These are phyloP conservation scores for Cyathus striatus DNA, from an alignment of 768 basidiomycete species.

Conservation along the genomic window DNA sequence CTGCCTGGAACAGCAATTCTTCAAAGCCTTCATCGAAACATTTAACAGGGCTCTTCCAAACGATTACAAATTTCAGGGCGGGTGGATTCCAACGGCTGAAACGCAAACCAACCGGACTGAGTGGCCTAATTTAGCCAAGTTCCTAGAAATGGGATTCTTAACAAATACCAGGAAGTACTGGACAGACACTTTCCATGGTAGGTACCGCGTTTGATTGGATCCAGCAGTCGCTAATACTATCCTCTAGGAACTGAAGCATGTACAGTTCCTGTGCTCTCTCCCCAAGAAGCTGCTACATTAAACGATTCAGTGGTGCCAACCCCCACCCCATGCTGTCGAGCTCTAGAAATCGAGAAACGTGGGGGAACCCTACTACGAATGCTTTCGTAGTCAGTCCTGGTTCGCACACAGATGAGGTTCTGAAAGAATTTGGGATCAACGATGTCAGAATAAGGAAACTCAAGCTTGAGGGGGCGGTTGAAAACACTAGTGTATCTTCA, in stretches of 20 bases:
- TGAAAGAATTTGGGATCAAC: conserved; percentile 47
- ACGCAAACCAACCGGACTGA: conserved; percentile 39
- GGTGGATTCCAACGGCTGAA: conserved; percentile 50
- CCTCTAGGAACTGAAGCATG: conserved; percentile 65
- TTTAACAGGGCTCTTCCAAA: conserved; percentile 48
- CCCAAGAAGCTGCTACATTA: conserved; percentile 51
- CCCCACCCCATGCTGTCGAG: conserved; percentile 42
- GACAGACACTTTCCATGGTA: conserved; percentile 63
- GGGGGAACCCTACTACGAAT: background rate
- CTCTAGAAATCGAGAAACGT: conserved; percentile 2
- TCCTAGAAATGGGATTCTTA: conserved; percentile 61
- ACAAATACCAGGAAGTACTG: conserved; percentile 61
- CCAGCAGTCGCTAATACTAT: background rate
- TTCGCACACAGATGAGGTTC: conserved; percentile 46
- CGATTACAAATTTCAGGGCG: conserved; percentile 34
- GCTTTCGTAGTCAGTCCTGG: conserved; percentile 37
- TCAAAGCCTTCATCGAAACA: conserved; percentile 48
- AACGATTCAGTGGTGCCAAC: conserved; percentile 39
- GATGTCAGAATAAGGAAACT: conserved; percentile 33
- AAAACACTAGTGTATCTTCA: conserved; percentile 16
- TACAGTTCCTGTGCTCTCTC: conserved; percentile 60
- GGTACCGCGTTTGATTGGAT: conserved; percentile 8
- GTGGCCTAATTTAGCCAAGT: conserved; percentile 55
- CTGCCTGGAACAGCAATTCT: conserved; percentile 73
- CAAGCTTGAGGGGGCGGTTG: conserved; percentile 42